Evolutionary conservation across 2,329 filamentous ascomycete species (phyloP).

Genomic region (Trichoderma guizhouense): DNA sequence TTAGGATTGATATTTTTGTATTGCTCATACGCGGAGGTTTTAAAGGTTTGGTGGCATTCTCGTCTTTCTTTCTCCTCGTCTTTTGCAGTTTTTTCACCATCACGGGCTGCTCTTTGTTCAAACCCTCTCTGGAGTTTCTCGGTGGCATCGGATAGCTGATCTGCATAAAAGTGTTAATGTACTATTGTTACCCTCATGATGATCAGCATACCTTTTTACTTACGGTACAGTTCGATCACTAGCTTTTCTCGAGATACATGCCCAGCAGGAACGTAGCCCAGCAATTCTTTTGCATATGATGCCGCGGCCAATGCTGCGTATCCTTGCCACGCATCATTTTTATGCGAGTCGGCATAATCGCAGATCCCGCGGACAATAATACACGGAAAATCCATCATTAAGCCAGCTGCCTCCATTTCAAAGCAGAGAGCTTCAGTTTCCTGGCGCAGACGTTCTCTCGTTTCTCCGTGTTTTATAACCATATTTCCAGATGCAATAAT

Average conservation of each 20-base stretch:
- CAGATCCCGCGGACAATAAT: neutral
- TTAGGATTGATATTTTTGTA: no score
- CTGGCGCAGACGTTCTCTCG: neutral
- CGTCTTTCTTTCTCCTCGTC: no score
- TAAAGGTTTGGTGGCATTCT: no score
- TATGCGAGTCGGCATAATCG: neutral
- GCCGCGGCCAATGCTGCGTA: neutral
- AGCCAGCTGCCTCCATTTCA: neutral
- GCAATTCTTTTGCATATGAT: neutral
- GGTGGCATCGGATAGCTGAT: no score
- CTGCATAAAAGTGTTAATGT: no score
- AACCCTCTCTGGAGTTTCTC: no score
- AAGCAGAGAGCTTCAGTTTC: neutral
- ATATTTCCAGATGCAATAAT: neutral
- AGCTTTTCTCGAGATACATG: neutral
- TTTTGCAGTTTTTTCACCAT: no score
- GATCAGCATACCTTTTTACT: neutral
- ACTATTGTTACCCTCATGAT: no score
- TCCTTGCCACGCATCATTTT: neutral
- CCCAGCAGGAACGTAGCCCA: neutral
- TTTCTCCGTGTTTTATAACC: neutral
- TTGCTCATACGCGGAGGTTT: no score
- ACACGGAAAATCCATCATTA: neutral
- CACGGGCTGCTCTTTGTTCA: no score
- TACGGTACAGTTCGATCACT: neutral